Base-by-base conservation (phyloP, 2,329 filamentous ascomycete species). In the Sphaerostilbella broomeana region DNA sequence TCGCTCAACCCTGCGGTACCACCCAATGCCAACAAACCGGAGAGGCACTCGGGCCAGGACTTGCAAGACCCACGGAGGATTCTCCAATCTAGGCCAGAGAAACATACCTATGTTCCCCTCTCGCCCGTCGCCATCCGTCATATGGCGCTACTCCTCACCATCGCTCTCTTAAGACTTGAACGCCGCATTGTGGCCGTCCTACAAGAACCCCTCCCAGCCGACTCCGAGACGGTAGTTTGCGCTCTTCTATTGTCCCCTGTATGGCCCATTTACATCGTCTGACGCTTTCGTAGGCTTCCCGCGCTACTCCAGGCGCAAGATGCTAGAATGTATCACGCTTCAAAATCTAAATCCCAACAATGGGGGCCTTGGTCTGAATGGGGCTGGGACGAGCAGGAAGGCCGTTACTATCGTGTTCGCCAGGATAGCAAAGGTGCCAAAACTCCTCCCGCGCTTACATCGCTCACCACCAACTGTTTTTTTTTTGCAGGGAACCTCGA, bases 241-340 rank as follows among this genome's bases (percentile, higher is more conserved):
- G 41, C 41, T 35, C 19, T 31, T 17, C 31, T 33, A 27, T 27
- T 33, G 42, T 44, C 38, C 25, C 24, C 42, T 37, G 38, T 38
- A 28, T 26, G 34, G 38, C 28, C 38, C 42, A 44, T 30, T 19
- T 42, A n/a, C 29, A 33, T 37, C 24, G 38, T 38, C 38, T 28
- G 38, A 44, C 42, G 42, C 40, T 42, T 20, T 22, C 38, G 29
- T 44, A 44, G 40, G 40, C 29, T 34, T 36, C 35, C 41, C 40
- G 38, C 42, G 42, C 42, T 44, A 28, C 34, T 42, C 24, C 28
- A 28, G 38, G 41, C 42, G 38, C 49, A 55, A 48, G 42, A 56
- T 55, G 52, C 49, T 40, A 54, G 35, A 37, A 57, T 57, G 54
- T 52, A 51, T 37, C 51, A 53, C 42, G 55, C 52, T 33, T 45